These are phyloP conservation scores for Diaporthe sp. DNA, from an alignment of 2,329 filamentous ascomycete species.

Conservation along the genomic window DNA sequence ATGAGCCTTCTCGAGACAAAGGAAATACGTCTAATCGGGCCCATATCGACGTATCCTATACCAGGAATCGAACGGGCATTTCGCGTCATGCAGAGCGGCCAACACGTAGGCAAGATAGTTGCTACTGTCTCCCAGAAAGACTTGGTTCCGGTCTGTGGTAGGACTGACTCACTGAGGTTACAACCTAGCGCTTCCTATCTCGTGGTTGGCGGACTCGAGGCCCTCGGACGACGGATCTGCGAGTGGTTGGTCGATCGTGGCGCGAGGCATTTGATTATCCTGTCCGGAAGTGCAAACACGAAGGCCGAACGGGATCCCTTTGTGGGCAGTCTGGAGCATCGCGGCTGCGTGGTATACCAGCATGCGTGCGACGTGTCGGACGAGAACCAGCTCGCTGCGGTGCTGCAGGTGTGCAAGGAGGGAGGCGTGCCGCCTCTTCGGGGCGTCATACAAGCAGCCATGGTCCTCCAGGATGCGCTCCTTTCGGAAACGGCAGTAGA, in stretches of 20 bases:
- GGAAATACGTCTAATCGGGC: conserved; percentile 15
- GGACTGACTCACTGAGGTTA: background rate
- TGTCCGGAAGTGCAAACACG: background rate
- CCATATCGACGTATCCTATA: conserved; percentile 42
- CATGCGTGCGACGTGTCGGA: background rate
- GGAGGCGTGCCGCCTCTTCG: background rate
- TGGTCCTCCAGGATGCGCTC: conserved; percentile 1
- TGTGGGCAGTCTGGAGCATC: background rate
- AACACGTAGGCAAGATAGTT: conserved; percentile 4
- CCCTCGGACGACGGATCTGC: no score
- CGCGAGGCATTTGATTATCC: no score
- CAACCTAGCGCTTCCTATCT: background rate
- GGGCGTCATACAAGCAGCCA: conserved; percentile 39
- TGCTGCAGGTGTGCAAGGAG: background rate
- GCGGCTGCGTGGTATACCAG: background rate
- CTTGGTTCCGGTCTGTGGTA: conserved; percentile 21
- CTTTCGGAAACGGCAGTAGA: no score
- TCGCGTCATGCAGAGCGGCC: conserved; percentile 49
- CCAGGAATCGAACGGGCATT: conserved; percentile 53
- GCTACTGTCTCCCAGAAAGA: conserved; percentile 20
- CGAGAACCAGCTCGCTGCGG: background rate
- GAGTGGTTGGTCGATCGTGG: no score
- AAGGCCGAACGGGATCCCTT: background rate
- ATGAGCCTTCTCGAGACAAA: conserved; percentile 40
- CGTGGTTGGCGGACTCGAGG: conserved; percentile 1